Conservation (phyloP, 176 grass and related monocot species). For the Stipa capillata region DNA sequence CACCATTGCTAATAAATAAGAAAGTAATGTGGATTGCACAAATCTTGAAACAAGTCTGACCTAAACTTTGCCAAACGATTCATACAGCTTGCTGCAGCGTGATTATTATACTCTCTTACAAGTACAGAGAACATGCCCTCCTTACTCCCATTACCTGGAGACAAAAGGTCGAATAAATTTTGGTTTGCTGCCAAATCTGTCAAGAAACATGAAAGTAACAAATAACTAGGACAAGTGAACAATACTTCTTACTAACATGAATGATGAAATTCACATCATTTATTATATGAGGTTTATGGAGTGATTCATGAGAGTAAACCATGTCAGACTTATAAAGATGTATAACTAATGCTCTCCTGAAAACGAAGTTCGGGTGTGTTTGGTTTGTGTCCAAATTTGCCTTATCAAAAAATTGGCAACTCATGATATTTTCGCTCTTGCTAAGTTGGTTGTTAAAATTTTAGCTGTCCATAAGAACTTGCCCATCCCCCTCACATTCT, state of each 20-base stretch:
- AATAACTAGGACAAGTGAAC: background rate
- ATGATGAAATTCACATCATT: background rate
- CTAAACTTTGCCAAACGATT: conserved; percentile 97
- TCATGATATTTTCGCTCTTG: too few relatives aligned
- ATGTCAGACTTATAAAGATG: background rate
- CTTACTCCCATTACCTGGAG: conserved; percentile 91
- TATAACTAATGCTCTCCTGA: background rate
- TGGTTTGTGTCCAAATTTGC: too few relatives aligned
- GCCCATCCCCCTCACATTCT: too few relatives aligned
- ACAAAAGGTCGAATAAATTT: conserved; percentile 20
- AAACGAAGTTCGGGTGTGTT: too few relatives aligned
- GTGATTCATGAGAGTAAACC: conserved; percentile 1
- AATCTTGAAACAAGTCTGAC: conserved; percentile 22
- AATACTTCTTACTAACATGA: background rate
- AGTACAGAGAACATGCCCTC: conserved; percentile 82
- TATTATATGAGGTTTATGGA: background rate
- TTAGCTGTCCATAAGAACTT: too few relatives aligned
- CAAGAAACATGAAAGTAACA: conserved; percentile 1
- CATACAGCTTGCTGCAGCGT: conserved; percentile 99
- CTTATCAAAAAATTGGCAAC: too few relatives aligned
- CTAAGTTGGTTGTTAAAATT: too few relatives aligned
- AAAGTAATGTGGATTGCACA: background rate
- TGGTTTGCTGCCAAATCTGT: conserved; percentile 17
- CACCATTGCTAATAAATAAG: background rate
- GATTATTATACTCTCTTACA: conserved; percentile 95